Conservation (phyloP, 73 alveolate species). For the Stentor roeselii region DNA sequence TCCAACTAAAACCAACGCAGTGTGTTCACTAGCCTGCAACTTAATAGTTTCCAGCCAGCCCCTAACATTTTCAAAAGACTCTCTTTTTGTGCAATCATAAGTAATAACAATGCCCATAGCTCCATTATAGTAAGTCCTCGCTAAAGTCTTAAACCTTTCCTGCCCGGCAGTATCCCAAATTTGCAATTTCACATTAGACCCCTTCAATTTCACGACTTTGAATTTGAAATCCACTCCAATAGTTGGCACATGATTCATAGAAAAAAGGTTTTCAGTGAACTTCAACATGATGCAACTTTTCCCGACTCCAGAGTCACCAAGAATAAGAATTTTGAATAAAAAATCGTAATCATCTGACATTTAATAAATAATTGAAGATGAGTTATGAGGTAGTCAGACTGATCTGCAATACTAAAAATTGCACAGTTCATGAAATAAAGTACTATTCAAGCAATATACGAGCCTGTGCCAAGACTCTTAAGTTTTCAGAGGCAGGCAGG, state of each 20-base stretch:
- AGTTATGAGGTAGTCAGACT: neutral
- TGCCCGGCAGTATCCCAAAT: too few relatives aligned
- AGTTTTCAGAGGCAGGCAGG: neutral
- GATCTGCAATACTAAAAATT: too few relatives aligned
- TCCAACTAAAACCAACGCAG: too few relatives aligned
- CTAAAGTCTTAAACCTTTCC: conserved; percentile 20
- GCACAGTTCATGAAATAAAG: neutral
- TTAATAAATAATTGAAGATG: too few relatives aligned
- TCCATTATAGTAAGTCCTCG: neutral
- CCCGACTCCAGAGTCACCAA: conserved; percentile 44
- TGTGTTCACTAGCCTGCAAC: too few relatives aligned
- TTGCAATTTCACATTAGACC: conserved; percentile 57
- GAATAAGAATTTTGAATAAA: conserved; percentile 29
- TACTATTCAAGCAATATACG: neutral
- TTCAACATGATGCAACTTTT: conserved; percentile 31
- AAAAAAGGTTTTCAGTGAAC: conserved; percentile 40
- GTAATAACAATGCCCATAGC: neutral
- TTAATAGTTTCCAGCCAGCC: neutral
- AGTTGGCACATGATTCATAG: conserved; percentile 46
- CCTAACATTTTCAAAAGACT: neutral
- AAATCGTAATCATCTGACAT: too few relatives aligned
- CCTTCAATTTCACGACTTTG: too few relatives aligned
- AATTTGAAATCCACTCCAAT: too few relatives aligned
- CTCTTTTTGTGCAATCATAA: neutral
- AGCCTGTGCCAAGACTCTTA: neutral